Evolutionary conservation across 495 filamentous ascomycete genomes (phyloP).

Genomic region (Penicillium subrubescens): DNA sequence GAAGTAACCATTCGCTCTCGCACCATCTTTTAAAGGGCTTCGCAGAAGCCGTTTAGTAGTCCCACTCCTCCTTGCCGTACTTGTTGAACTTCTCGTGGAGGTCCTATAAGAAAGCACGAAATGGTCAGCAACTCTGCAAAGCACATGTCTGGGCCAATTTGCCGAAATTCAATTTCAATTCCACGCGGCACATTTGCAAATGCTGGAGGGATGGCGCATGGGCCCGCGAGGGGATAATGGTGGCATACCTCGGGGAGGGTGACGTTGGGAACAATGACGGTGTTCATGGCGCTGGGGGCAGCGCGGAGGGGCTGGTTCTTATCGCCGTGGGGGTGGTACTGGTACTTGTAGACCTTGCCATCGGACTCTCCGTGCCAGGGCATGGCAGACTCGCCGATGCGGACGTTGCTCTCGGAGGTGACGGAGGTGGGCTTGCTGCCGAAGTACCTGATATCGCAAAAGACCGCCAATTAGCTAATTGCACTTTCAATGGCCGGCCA

Average conservation of each 20-base stretch:
- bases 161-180: background rate
- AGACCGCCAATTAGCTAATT: conserved; percentile 17
- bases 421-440: conserved; percentile 84
- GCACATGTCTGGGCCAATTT: background rate
- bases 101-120: conserved; percentile 49
- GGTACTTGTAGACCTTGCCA: conserved; percentile 73
- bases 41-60: conserved; percentile 38
- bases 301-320: conserved; percentile 73
- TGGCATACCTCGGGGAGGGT: conserved; percentile 80
- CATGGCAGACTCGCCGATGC: conserved; percentile 73
- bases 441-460: conserved; percentile 46
- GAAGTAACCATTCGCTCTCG: conserved; percentile 28
- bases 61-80: conserved; percentile 86
- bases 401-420: conserved; percentile 77
- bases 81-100: conserved; percentile 98
- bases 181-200: no score
- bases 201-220: background rate
- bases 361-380: conserved; percentile 77
- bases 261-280: conserved; percentile 89
- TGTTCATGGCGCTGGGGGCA: conserved; percentile 92
- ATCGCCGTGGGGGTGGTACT: conserved; percentile 91
- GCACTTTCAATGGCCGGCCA: background rate
- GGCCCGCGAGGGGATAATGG: background rate
- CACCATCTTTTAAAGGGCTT: conserved; percentile 21
- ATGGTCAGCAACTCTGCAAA: conserved; percentile 12